A percentile compares a stretch with the other conserved stretches of the same genome.
Evolutionary conservation across 495 filamentous ascomycete species (phyloP).

Genomic region (Talaromyces wortmannii): DNA sequence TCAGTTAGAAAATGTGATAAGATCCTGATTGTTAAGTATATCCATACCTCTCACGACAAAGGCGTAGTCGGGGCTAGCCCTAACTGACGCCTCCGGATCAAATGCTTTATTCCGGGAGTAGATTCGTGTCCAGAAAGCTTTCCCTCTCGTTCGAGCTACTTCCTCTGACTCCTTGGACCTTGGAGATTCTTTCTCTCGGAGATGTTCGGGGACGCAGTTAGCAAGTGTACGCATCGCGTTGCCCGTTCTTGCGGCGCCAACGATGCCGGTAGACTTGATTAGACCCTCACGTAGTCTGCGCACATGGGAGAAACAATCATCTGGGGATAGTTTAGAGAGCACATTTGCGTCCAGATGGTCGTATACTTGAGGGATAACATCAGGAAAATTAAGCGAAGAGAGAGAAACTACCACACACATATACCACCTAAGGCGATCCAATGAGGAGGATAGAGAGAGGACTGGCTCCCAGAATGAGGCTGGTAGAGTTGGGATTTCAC

Average conservation of each 20-base stretch:
- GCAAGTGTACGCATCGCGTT: background rate
- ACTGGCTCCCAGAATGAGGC: background rate
- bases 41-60: background rate
- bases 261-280: background rate
- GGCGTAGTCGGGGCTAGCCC: background rate
- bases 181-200: background rate
- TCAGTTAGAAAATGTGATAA: background rate
- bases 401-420: background rate
- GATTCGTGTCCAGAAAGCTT: background rate
- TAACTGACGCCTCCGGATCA: background rate
- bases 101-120: background rate
- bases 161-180: background rate
- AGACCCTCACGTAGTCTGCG: background rate
- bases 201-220: background rate
- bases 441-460: background rate
- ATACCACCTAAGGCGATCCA: background rate
- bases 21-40: background rate
- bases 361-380: background rate
- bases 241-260: background rate
- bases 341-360: background rate
- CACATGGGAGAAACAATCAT: background rate
- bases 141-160: background rate
- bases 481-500: background rate
- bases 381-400: background rate
- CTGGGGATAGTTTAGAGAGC: background rate